Conservation (phyloP, 768 basidiomycete species). For the Rhodotorula babjevae region DNA sequence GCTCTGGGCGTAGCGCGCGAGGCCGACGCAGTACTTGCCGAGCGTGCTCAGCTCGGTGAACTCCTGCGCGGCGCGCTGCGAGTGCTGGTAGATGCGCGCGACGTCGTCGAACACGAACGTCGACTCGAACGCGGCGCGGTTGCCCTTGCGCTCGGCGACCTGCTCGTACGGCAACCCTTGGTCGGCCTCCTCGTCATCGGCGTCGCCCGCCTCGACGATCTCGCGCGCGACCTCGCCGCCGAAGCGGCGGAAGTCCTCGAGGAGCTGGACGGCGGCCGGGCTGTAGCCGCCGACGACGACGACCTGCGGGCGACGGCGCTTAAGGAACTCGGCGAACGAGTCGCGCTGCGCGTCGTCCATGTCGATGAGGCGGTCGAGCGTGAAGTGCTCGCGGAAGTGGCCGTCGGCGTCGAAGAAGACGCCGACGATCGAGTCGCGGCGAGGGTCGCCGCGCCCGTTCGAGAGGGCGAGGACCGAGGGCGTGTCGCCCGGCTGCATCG, state of each 20-base stretch:
- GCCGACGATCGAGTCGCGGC: slow-evolving; percentile 78
- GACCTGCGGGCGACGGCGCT: slow-evolving; percentile 76
- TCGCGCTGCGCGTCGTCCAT: slow-evolving; percentile 33
- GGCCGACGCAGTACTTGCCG: slow-evolving; percentile 85
- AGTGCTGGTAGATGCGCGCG: slow-evolving; percentile 88
- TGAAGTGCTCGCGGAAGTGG: slow-evolving; percentile 80
- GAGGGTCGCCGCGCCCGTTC: slow-evolving; percentile 91
- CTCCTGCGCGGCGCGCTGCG: slow-evolving; percentile 75
- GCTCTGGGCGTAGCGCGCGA: slow-evolving; percentile 87
- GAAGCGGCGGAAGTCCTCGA: slow-evolving; percentile 36
- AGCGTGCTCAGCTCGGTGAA: slow-evolving; percentile 70
- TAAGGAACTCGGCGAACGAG: slow-evolving; percentile 75
- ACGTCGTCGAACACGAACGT: slow-evolving; percentile 85
- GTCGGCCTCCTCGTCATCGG: slow-evolving; percentile 22
- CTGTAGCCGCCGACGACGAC: slow-evolving; percentile 83
- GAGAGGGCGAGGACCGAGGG: slow-evolving; percentile 81
- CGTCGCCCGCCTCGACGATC: neutral
- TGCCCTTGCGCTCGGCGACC: neutral
- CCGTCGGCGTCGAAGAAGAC: slow-evolving; percentile 85
- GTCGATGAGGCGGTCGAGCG: slow-evolving; percentile 69
- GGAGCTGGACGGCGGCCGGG: slow-evolving; percentile 33
- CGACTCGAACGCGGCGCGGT: slow-evolving; percentile 56
- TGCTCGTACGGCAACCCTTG: neutral
- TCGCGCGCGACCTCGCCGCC: neutral
- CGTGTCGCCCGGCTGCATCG: slow-evolving; percentile 66